phyloP scores from a whole-genome alignment of 75 land plant species.

The Pinus albicaulis region DNA sequence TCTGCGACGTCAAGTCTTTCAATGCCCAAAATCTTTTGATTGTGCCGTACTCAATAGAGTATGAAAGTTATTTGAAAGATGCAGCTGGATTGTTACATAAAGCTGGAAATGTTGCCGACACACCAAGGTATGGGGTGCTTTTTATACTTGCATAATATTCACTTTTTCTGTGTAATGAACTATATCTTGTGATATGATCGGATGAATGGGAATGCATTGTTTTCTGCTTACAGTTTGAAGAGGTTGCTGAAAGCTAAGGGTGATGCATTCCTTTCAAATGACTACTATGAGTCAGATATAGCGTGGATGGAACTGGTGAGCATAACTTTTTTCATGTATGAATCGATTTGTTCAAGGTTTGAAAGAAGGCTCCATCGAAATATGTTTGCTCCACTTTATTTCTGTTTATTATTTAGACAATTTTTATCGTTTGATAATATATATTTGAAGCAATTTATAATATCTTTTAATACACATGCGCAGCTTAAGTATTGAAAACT shows the following conservation, averaged over 20 bases:
- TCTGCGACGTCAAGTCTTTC: slow-evolving; percentile 1
- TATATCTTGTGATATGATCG: background rate
- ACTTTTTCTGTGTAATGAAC: background rate
- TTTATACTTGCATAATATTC: background rate
- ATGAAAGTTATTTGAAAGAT: slow-evolving; percentile 33
- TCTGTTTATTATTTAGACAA: too few relatives aligned
- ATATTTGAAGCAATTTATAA: too few relatives aligned
- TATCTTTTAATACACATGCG: too few relatives aligned
- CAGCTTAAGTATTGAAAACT: too few relatives aligned
- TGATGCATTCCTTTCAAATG: slow-evolving; percentile 88
- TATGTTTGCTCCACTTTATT: too few relatives aligned
- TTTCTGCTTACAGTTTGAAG: slow-evolving; percentile 62
- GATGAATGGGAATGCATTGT: background rate
- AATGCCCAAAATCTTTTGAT: slow-evolving; percentile 33
- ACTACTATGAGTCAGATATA: slow-evolving; percentile 93
- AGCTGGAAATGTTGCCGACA: slow-evolving; percentile 70
- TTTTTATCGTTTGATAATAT: too few relatives aligned
- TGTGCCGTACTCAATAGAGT: slow-evolving; percentile 76
- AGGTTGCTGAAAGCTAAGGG: slow-evolving; percentile 75
- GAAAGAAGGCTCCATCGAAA: background rate
- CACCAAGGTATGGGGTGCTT: slow-evolving; percentile 45
- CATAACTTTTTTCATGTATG: background rate
- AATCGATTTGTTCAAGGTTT: background rate
- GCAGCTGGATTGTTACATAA: slow-evolving; percentile 66
- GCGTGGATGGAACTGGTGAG: slow-evolving; percentile 98